Base-by-base conservation (phyloP, 306 rosid genomes). In the Dryas octopetala region DNA sequence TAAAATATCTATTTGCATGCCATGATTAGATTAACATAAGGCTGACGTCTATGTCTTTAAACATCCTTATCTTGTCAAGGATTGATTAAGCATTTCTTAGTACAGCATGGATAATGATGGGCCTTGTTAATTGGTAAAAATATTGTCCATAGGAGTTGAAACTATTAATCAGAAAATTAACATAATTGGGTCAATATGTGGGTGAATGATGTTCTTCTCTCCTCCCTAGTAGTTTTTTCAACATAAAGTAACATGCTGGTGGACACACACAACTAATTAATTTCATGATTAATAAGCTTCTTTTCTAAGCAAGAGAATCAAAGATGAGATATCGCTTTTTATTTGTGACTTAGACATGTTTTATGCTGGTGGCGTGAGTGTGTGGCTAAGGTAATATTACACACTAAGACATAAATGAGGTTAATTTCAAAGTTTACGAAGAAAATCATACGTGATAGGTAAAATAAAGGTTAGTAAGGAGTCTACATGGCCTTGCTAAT, bases 231-330 rank as follows among this genome's bases (percentile, higher is more conserved):
- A 12, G n/a, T 19, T 9, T 62, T 74, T 62, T 63, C 77, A 64
- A 76, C 17, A 69, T 2, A 28, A 80, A 47, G 68, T 63, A 32
- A 32, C 50, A 67, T 9, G 41, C 51, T 9, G 60, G 68, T 69
- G 43, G 64, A 75, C 58, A 71, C 62, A 50, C 51, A 8, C 79
- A 63, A 70, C 73, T 75, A 75, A 75, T 68, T 75, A 75, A 75
- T 68, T 49, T 17, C 59, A 74, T 80, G 55, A 80, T 74, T 74
- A 70, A 51, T 32, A 13, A 26, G 5, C 0, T 10, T 28, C 44
- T 59, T 73, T 73, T 79, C 58, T 40, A 23, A 66, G 19, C 74
- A 65, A 41, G 3, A 59, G 57, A n/a, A 79, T 79, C 83, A 66
- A 49, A 16, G 66, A n/a, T 26, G 1, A 26, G 74, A 79, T 74